Evolutionary conservation across 345 rosid genomes (phyloP).

Genomic region (Acer negundo): DNA sequence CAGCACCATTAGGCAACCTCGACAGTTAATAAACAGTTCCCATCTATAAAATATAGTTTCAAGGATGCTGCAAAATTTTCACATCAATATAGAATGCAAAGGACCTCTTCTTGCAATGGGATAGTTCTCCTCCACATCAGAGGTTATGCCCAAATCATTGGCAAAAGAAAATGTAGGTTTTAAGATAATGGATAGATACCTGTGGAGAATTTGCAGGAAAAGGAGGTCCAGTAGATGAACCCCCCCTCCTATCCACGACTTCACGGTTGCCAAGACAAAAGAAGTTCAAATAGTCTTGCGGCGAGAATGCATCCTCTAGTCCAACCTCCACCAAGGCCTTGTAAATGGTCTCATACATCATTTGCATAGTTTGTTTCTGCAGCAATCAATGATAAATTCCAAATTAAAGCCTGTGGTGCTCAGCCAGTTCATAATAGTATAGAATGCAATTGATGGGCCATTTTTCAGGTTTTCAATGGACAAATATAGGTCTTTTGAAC

Average conservation of each 20-base stretch:
- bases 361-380: conserved; percentile 97
- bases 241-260: conserved; percentile 20
- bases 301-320: conserved; percentile 61
- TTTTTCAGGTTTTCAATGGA: conserved; percentile 8
- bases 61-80: not conserved
- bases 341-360: conserved; percentile 94
- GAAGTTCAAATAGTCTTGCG: conserved; percentile 89
- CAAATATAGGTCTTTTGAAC: not conserved
- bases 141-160: conserved; percentile 1
- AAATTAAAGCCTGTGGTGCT: conserved; percentile 14
- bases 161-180: not conserved
- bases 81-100: not conserved
- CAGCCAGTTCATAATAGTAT: conserved; percentile 7
- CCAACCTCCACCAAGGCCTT: conserved; percentile 87
- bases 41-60: not conserved
- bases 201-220: conserved; percentile 57
- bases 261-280: conserved; percentile 97
- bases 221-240: conserved; percentile 35
- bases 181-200: conserved; percentile 41
- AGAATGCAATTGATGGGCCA: not conserved
- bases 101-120: not conserved
- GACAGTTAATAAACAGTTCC: not conserved
- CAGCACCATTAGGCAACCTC: not conserved
- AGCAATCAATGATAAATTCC: conserved; percentile 14
- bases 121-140: not conserved